These are phyloP conservation scores for Salvia miltiorrhiza DNA, from an alignment of 257 asterid genomes.

Conservation along the genomic window DNA sequence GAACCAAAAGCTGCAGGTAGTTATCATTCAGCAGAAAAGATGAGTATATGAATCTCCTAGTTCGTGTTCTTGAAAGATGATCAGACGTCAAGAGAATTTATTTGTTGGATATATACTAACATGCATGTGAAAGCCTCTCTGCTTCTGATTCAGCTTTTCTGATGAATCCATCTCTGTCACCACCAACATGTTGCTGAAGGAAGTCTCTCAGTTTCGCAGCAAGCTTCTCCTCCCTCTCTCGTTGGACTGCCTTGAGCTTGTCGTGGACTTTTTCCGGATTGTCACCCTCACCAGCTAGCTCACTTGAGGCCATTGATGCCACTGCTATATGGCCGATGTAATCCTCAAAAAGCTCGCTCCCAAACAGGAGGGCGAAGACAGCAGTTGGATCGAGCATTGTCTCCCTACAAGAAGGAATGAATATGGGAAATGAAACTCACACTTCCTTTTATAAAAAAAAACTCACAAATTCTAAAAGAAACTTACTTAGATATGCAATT, in stretches of 20 bases:
- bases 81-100: not conserved
- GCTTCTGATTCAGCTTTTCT: constrained; percentile 77
- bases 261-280: constrained; percentile 60
- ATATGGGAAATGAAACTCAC: not conserved
- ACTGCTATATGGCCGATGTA: constrained; percentile 77
- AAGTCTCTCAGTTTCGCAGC: constrained; percentile 63
- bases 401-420: constrained; percentile 39
- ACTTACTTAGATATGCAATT: constrained; percentile 64
- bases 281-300: constrained; percentile 47
- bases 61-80: not conserved
- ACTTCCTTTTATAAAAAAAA: too few species aligned
- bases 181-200: constrained; percentile 45
- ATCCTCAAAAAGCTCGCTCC: constrained; percentile 92
- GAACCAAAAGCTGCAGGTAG: constrained; percentile 64
- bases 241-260: constrained; percentile 78
- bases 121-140: constrained; percentile 67
- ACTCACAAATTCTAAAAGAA: not conserved
- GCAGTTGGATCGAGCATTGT: constrained; percentile 92
- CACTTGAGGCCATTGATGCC: constrained; percentile 91
- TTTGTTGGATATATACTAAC: constrained; percentile 24
- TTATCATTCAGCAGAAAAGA: not conserved
- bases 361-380: constrained; percentile 86
- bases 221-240: constrained; percentile 90
- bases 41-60: not conserved
- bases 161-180: constrained; percentile 73